Base-by-base conservation (phyloP, 306 rosid species). In the Trifolium dubium region DNA sequence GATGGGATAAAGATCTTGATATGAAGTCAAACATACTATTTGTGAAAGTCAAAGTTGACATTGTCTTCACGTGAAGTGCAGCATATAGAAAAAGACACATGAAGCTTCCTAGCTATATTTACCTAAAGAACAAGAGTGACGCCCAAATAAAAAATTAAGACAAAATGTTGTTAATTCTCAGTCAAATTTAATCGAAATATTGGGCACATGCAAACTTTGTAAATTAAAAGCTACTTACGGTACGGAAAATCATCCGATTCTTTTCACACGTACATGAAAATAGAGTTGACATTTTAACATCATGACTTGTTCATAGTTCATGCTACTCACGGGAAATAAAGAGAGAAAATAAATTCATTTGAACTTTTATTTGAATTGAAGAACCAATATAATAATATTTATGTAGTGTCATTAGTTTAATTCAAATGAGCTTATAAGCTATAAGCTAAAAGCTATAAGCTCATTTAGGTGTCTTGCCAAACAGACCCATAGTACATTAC, bases 261-360 rank as follows among this genome's bases (percentile, higher is more conserved):
- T 59, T 59, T 59, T 28, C 64, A 30, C 19, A 30, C 39, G 5
- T 11, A 51, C 5, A 13, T 14, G 54, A 51, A 31, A 1, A 23
- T 23, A 23, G 40, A 29, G 40, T 59, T 59, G 65, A 60, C 65
- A 60, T 30, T 60, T 60, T 58, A 60, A 9, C n/a, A 31, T 11
- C 23, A 23, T 23, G 1, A 23, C 23, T 23, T 23, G 23, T 23
- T 23, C 23, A 23, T 23, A 1, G 40, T 60, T 39, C 19, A 41
- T 14, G 65, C 65, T 60, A 23, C 32, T 31, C 18, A 12, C 40
- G 65, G 39, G 11, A 51, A 51, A 51, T 7, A 37, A 35, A 37
- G 40, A 37, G 6, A 37, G 40, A 37, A 37, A 6, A 6, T 37
- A 37, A 37, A 37, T 37, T 6, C 40, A 37, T 6, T 37, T 37